A percentile compares a stretch with the other conserved stretches of the same genome.
Conservation (phyloP, 371 early-diverging fungal species). For the Parasitella parasitica region DNA sequence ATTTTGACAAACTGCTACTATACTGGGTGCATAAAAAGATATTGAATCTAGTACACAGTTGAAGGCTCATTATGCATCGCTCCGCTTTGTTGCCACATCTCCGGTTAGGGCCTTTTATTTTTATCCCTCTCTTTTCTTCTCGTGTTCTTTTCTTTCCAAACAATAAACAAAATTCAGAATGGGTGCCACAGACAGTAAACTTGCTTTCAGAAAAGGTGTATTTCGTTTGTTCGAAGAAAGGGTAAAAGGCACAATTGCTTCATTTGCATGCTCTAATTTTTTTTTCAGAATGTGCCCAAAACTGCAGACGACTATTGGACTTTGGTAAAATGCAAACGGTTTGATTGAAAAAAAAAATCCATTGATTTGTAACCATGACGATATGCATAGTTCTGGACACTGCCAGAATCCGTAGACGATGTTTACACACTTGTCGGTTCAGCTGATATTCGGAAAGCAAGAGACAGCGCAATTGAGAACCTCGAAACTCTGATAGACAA, state of each 20-base stretch:
- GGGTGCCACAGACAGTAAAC: constrained; percentile 83
- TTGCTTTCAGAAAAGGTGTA: constrained; percentile 81
- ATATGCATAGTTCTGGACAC: constrained; percentile 62
- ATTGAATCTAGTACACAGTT: no score
- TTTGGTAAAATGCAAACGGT: constrained; percentile 39
- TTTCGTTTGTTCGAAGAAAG: constrained; percentile 72
- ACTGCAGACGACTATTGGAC: constrained; percentile 66
- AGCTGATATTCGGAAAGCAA: constrained; percentile 69
- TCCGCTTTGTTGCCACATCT: neutral
- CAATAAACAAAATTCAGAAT: constrained; percentile 38
- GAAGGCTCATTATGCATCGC: neutral
- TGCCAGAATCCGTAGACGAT: constrained; percentile 79
- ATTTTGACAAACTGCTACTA: no score
- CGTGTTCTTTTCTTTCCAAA: neutral
- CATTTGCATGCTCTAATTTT: neutral
- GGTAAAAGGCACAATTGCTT: constrained; percentile 31
- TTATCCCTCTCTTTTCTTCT: neutral
- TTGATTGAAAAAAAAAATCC: neutral
- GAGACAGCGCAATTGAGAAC: constrained; percentile 70
- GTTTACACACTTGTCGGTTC: constrained; percentile 78
- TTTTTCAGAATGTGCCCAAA: constrained; percentile 35
- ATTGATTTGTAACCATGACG: neutral
- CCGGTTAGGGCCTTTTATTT: neutral
- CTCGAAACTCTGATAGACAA: constrained; percentile 64
- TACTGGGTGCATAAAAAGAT: no score